Evolutionary conservation across 768 basidiomycete genomes (phyloP).

Genomic region (Sporobolomyces phaffii): DNA sequence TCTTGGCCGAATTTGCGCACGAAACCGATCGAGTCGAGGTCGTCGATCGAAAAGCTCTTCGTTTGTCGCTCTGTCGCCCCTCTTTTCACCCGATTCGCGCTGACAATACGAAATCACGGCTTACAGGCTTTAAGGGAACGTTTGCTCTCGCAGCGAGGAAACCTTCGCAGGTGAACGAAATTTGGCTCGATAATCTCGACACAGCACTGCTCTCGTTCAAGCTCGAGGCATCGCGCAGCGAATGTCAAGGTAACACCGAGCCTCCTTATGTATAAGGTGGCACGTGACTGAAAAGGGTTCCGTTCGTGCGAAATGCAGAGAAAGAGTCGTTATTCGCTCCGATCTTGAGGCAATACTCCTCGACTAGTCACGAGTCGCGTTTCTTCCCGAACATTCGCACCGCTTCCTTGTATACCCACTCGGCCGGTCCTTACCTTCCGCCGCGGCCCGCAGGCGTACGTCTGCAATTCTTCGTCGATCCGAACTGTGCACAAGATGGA

Average conservation of each 20-base stretch:
- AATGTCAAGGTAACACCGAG: slow-evolving; percentile 9
- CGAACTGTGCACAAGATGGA: slow-evolving; percentile 33
- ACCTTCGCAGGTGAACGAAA: no score
- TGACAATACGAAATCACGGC: not conserved
- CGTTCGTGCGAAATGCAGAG: not conserved
- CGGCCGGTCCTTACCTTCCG: slow-evolving; percentile 60
- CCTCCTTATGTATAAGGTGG: no score
- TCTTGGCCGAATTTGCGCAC: slow-evolving; percentile 24
- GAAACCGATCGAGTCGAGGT: not conserved
- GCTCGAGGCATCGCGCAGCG: no score
- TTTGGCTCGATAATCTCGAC: no score
- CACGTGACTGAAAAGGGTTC: no score
- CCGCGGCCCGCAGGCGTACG: slow-evolving; percentile 31
- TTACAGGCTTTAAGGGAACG: no score
- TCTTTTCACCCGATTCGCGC: not conserved
- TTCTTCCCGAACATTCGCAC: slow-evolving; percentile 53
- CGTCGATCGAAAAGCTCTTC: slow-evolving; percentile 8
- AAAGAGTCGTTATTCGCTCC: slow-evolving; percentile 54
- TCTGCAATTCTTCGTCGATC: slow-evolving; percentile 43
- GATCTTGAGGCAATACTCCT: slow-evolving; percentile 61
- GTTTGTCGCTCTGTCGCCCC: not conserved
- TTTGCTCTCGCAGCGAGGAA: no score
- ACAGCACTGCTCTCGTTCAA: no score
- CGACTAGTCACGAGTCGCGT: slow-evolving; percentile 62
- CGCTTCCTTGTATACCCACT: slow-evolving; percentile 60